Evolutionary conservation across 2,329 filamentous ascomycete genomes (phyloP).

Genomic region (Arthroderma uncinatum): DNA sequence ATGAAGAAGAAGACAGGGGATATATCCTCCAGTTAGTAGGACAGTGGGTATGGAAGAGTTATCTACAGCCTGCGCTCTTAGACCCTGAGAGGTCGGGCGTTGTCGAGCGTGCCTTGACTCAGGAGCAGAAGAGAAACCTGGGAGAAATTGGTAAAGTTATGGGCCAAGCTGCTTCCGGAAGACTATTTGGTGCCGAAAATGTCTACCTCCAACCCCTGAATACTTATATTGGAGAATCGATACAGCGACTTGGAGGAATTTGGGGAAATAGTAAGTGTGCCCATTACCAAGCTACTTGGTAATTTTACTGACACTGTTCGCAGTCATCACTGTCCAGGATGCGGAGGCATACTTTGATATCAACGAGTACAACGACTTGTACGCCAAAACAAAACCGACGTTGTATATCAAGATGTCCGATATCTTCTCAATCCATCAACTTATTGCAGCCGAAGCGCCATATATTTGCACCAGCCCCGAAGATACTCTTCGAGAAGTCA

Average conservation of each 20-base stretch:
- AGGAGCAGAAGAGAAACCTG: slow-evolving; percentile 85
- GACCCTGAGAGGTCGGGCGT: slow-evolving; percentile 88
- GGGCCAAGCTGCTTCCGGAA: slow-evolving; percentile 75
- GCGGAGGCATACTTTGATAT: slow-evolving; percentile 92
- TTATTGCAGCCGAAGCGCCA: slow-evolving; percentile 68
- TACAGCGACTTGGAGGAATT: slow-evolving; percentile 65
- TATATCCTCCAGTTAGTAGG: slow-evolving; percentile 72
- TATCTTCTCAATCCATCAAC: slow-evolving; percentile 88
- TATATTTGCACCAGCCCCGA: slow-evolving; percentile 69
- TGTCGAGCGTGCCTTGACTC: slow-evolving; percentile 76
- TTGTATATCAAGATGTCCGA: slow-evolving; percentile 99
- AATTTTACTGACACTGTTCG: slow-evolving; percentile 5
- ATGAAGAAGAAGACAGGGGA: slow-evolving; percentile 66
- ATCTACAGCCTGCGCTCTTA: slow-evolving; percentile 79
- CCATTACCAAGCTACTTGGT: too few relatives aligned
- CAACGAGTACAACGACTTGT: slow-evolving; percentile 96
- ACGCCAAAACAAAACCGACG: slow-evolving; percentile 89
- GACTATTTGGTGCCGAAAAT: slow-evolving; percentile 85
- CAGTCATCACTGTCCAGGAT: slow-evolving; percentile 70
- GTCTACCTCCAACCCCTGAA: slow-evolving; percentile 93
- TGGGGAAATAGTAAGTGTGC: slow-evolving; percentile 50
- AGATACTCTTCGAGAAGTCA: slow-evolving; percentile 78
- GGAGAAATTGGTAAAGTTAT: slow-evolving; percentile 85
- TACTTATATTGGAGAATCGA: slow-evolving; percentile 74
- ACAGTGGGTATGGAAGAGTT: slow-evolving; percentile 89